A percentile compares a stretch with the other conserved stretches of the same genome.
phyloP scores from a whole-genome alignment of 73 alveolate species.

The Paramecium tetraurelia region DNA sequence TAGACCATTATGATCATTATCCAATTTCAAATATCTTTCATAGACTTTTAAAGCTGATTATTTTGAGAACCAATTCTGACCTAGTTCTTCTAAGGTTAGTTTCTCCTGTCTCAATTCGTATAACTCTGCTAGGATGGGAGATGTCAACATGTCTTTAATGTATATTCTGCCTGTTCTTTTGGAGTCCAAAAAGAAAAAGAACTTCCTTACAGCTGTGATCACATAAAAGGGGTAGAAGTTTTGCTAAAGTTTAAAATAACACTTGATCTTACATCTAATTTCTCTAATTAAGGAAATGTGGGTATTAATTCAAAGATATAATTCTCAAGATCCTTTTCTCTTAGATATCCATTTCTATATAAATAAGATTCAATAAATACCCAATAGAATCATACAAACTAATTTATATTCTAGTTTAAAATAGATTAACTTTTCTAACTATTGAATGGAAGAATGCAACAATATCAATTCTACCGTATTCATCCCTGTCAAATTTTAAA shows the following conservation, averaged over 20 bases:
- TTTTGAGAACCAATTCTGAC: constrained; percentile 90
- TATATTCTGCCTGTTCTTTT: constrained; percentile 93
- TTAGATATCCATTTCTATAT: constrained; percentile 78
- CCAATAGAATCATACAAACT: constrained; percentile 87
- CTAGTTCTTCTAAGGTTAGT: constrained; percentile 78
- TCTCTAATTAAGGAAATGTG: constrained; percentile 86
- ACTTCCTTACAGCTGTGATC: constrained; percentile 97
- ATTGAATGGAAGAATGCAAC: constrained; percentile 97
- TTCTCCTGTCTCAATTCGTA: constrained; percentile 86
- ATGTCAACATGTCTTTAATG: constrained; percentile 93
- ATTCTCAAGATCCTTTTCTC: constrained; percentile 96
- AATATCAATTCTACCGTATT: constrained; percentile 95
- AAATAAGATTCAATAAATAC: neutral
- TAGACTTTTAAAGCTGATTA: constrained; percentile 85
- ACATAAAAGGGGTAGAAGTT: constrained; percentile 96
- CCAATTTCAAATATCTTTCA: constrained; percentile 91
- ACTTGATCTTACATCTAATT: constrained; percentile 38
- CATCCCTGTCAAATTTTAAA: constrained; percentile 94
- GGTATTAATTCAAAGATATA: constrained; percentile 96
- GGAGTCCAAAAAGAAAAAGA: constrained; percentile 95
- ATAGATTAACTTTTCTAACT: constrained; percentile 91
- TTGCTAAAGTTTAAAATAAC: constrained; percentile 54
- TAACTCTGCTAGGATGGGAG: constrained; percentile 92
- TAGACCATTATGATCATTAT: constrained; percentile 95
- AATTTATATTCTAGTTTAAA: constrained; percentile 85